Base-by-base conservation (phyloP, 805 yeast genomes). In the Wickerhamomyces bisporus region DNA sequence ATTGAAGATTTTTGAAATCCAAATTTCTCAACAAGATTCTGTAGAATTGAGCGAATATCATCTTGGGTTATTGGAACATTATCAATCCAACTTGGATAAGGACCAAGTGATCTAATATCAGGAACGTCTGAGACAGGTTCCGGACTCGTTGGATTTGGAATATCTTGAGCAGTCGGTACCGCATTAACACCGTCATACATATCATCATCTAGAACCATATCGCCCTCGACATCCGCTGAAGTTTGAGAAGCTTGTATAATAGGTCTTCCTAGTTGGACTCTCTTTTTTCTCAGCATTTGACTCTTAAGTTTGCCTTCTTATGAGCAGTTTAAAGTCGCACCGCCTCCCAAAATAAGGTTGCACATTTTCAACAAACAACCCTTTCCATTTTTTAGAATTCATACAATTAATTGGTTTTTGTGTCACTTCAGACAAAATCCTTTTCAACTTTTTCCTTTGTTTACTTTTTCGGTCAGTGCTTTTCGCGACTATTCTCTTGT, bases 1-100 rank as follows among this genome's bases (percentile, higher is more conserved):
- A 77, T 76, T 20, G 85, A 83, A 47, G 84, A 88, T 21, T 70
- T 63, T 63, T 89, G 98, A 64, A 89, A 89, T 1, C 96, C 96
- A 65, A 89, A 86, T 40, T 73, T 67, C 31, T 57, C 52, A n/a
- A 75, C 68, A 34, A 89, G 57, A 20, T 73, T 73, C 18, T 62
- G 58, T 53, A 89, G 84, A 8, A 85, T 74, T 5, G 59, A 66
- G 41, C 63, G 62, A n/a, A 89, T 81, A 46, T 77, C 81, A 27
- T 66, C 72, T 46, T 76, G 73, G 35, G 84, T 71, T 32, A 93
- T 73, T 8, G 96, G 96, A 17, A 82, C 85, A 58, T 80, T 72
- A 41, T 69, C 60, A 32, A 57, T 33, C 53, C 51, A 46, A n/a
- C 48, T 37, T 4, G 53, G 49, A 26, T 43, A 47, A 8, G 37